phyloP scores from a whole-genome alignment of 202 grass and related monocot genomes.

The Elaeis oleifera region DNA sequence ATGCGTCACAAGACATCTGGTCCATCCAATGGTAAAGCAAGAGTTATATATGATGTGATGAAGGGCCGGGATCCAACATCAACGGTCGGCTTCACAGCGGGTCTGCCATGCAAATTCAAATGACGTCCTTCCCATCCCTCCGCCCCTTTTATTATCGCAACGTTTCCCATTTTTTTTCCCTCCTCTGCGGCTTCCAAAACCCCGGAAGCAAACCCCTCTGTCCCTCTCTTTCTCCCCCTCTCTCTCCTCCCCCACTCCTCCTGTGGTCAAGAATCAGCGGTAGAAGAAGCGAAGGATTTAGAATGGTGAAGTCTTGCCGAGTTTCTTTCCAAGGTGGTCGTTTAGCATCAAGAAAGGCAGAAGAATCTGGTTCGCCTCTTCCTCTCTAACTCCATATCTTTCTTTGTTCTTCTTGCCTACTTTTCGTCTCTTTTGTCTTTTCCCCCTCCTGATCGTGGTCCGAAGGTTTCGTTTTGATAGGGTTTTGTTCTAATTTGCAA shows the following conservation, averaged over 20 bases:
- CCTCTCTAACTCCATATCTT: background rate
- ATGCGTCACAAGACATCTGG: too few species aligned
- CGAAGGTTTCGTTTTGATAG: too few species aligned
- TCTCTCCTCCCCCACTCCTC: background rate
- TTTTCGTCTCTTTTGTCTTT: background rate
- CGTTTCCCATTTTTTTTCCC: background rate
- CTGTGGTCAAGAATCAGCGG: background rate
- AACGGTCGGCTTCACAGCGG: too few species aligned
- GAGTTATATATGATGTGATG: too few species aligned
- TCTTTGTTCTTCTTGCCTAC: background rate
- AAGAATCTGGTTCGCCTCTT: conserved; percentile 58
- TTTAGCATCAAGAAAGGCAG: conserved; percentile 50
- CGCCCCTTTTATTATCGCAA: conserved; percentile 13
- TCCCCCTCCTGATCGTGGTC: too few species aligned
- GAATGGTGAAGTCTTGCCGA: conserved; percentile 32
- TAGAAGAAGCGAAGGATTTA: background rate
- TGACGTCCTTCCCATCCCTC: background rate
- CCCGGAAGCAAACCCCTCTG: background rate
- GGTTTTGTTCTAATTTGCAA: too few species aligned
- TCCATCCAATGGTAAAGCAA: too few species aligned
- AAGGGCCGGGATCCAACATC: too few species aligned
- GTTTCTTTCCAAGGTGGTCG: conserved; percentile 63
- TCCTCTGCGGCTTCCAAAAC: too few species aligned
- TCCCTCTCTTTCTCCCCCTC: background rate
- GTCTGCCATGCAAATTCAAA: conserved; percentile 27